These are phyloP conservation scores for Penicillium turbatum DNA, from an alignment of 495 filamentous ascomycete genomes.

Conservation along the genomic window DNA sequence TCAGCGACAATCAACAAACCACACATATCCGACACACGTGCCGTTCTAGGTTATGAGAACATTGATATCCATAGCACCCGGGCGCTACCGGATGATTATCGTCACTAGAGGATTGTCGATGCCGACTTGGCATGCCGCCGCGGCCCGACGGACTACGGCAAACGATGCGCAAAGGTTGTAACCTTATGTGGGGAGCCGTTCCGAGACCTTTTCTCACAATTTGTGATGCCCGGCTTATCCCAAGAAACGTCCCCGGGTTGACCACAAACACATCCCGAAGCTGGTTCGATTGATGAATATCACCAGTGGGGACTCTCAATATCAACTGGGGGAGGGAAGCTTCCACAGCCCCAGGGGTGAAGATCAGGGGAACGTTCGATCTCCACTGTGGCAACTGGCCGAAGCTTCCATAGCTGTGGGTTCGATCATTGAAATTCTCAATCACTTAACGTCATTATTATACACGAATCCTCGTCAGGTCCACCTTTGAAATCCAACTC, in stretches of 20 bases:
- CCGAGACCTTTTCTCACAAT: not conserved
- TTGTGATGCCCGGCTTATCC: not conserved
- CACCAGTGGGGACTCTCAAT: not conserved
- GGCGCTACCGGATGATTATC: no score
- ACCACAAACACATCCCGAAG: not conserved
- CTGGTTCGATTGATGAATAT: not conserved
- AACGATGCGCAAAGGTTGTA: not conserved
- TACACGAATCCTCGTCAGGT: not conserved
- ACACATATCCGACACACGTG: not conserved
- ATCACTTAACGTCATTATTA: not conserved
- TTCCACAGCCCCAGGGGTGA: not conserved
- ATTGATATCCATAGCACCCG: not conserved
- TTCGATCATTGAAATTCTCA: not conserved
- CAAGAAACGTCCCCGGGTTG: not conserved
- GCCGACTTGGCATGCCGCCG: not conserved
- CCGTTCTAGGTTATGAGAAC: not conserved
- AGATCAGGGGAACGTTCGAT: not conserved
- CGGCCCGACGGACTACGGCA: not conserved
- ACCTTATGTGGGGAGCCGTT: not conserved
- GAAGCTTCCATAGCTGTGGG: not conserved
- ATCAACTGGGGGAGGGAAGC: not conserved
- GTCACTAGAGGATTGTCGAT: not conserved
- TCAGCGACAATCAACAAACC: not conserved
- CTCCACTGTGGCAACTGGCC: not conserved
- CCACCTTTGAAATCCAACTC: no score